A percentile compares a stretch with the other conserved stretches of the same genome.
Conservation (phyloP, 495 filamentous ascomycete species). For the Tuber magnatum region DNA sequence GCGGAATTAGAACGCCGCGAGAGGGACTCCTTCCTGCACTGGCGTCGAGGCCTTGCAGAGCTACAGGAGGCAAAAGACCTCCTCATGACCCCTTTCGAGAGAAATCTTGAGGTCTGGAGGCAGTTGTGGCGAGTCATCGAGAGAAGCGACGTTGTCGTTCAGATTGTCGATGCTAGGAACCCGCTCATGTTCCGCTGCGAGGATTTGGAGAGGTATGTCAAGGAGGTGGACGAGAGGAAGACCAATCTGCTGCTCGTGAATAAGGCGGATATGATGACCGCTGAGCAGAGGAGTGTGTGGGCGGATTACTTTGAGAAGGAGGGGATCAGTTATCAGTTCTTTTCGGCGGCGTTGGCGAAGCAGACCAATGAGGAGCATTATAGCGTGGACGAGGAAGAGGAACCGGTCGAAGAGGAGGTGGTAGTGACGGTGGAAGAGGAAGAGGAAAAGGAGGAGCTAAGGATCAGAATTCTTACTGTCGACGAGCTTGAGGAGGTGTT, state of each 20-base stretch:
- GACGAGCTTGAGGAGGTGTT: constrained; percentile 90
- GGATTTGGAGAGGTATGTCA: constrained; percentile 88
- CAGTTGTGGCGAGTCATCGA: constrained; percentile 99
- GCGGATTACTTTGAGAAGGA: constrained; percentile 76
- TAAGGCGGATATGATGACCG: constrained; percentile 99
- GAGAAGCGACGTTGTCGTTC: constrained; percentile 87
- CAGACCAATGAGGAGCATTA: constrained; percentile 66
- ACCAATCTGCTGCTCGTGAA: constrained; percentile 90
- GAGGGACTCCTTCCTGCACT: constrained; percentile 71
- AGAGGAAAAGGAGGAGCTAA: constrained; percentile 50
- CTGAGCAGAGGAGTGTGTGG: constrained; percentile 76
- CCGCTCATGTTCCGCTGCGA: constrained; percentile 89
- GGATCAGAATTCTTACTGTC: constrained; percentile 75
- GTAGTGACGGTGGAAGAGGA: too few relatives aligned
- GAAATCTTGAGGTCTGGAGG: constrained; percentile 96
- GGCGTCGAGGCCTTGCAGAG: constrained; percentile 85
- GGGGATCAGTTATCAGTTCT: constrained; percentile 84
- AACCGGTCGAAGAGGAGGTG: constrained; percentile 44
- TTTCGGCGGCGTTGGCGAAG: constrained; percentile 87
- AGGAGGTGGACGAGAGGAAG: constrained; percentile 81
- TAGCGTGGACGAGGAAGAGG: constrained; percentile 47
- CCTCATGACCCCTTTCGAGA: constrained; percentile 96
- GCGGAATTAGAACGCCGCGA: constrained; percentile 73
- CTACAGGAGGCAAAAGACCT: constrained; percentile 88
- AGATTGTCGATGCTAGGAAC: constrained; percentile 97